Evolutionary conservation across 768 basidiomycete genomes (phyloP), one percentile per base, ranked within the genome.

Genomic region (Boletus subparvulus): DNA sequence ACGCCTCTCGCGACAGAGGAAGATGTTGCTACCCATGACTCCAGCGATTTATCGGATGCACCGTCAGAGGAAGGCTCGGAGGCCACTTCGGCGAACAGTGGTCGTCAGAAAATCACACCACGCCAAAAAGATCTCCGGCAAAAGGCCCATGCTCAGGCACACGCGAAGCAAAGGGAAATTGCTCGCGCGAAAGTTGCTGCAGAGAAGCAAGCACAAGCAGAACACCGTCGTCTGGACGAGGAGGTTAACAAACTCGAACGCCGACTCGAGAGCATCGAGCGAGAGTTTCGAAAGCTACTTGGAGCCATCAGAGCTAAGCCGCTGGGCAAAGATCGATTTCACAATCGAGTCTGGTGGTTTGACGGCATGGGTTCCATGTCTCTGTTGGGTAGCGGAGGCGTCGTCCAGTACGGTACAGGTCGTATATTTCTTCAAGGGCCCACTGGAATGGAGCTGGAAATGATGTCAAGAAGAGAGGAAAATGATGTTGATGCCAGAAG

Each of bases 291-390:
- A 61, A 89, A 94, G 70, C 80, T 92, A 47, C 78, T 93, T 41
- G 91, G 92, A 54, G 85, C 88, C 7, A 82, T 94, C 47, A 82
- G 97, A 51, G 87, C 92, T 21, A 90, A 93, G 65, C 93, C 95
- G 2, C 66, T 98, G 49, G 97, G 97, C 14, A 82, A 83, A 60
- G 97, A 99, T 69, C 82, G 97, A 51, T 99, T 98, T 73, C 90
- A 91, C 67, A 96, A 97, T 69, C 85, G 92, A 33, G 79, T 97
- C 56, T 99, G 96, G 96, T 99, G 96, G 96, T 92, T 98, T 69
- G 96, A 99, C 73, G 96, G 96, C 11, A 83, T 94, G 80, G 96
- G 96, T 8, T 86, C 87, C 6, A 87, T 86, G 46, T 86, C 88
- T 44, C 74, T 96, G 50, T 77, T 93, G 55, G 88, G 86, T 40